Base-by-base conservation (phyloP, 371 early-diverging fungal genomes). In the Blakeslea trispora region DNA sequence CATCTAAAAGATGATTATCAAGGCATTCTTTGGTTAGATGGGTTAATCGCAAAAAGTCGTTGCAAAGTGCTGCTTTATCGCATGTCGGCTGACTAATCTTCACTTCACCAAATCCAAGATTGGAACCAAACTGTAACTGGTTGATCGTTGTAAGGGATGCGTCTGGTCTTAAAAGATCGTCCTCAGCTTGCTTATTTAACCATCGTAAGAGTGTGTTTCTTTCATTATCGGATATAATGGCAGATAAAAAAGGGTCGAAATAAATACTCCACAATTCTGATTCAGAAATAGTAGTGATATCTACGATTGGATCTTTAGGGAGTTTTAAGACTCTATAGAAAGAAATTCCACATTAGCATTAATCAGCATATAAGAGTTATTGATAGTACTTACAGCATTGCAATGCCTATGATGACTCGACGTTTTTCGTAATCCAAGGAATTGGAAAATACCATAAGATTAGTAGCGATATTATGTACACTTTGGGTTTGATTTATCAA, bases 101-200 rank as follows among this genome's bases (percentile, higher is more conserved):
- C 34, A 53, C 53, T n/a, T 53, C 18, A 28, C 34, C 53, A 53
- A 43, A 45, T 14, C 43, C 53, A 53, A 53, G 34, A 45, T 28
- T 23, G 24, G 34, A 44, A 43, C 45, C 45, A 53, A 53, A 28
- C 6, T 53, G 31, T 39, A 53, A 21, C 44, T 53, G 53, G 31
- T 44, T 44, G 24, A 53, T 43, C 42, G 44, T 0, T 32, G 44
- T 41, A n/a, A 32, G 28, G 7, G 28, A 40, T 41, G 44, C 44
- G 22, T 53, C 43, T 5, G 53, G 44, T 53, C 21, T 40, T 32
- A 53, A 31, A 42, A 44, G 53, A 31, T 23, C 40, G 9, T 23
- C 34, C 41, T 51, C 41, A 23, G 23, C 15, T 42, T 51, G 39
- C 34, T 41, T 51, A n/a, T 51, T 51, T 23, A 42, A 23, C 51